These are phyloP conservation scores for Elsinoe australis DNA, from an alignment of 2,329 filamentous ascomycete genomes.

Conservation along the genomic window DNA sequence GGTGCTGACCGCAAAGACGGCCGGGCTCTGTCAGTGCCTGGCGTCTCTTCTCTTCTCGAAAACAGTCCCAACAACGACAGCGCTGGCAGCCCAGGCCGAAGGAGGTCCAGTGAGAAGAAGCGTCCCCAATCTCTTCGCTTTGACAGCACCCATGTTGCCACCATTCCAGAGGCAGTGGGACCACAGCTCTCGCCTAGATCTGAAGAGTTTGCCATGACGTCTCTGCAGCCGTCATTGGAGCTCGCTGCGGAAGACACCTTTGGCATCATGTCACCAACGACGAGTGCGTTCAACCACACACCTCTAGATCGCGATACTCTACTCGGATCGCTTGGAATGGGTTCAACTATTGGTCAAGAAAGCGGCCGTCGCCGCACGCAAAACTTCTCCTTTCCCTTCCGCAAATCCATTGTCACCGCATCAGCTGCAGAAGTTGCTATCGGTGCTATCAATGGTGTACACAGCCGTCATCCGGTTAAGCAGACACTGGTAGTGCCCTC, in stretches of 20 bases:
- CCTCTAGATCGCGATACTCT: constrained; percentile 31
- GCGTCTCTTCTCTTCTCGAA: constrained; percentile 12
- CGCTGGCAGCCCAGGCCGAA: constrained; percentile 26
- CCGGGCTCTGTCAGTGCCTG: constrained; percentile 14
- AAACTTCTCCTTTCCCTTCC: constrained; percentile 16
- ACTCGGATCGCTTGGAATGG: constrained; percentile 32
- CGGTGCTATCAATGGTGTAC: constrained; percentile 26
- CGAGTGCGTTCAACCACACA: constrained; percentile 35
- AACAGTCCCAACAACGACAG: constrained; percentile 47
- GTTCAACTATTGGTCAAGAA: constrained; percentile 22
- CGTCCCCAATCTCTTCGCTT: constrained; percentile 19
- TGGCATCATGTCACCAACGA: constrained; percentile 35
- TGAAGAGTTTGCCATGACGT: constrained; percentile 32
- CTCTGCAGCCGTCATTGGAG: constrained; percentile 27
- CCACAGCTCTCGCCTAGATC: constrained; percentile 34
- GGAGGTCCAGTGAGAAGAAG: constrained; percentile 15
- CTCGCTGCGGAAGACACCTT: constrained; percentile 32
- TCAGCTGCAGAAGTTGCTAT: constrained; percentile 4
- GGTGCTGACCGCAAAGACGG: constrained; percentile 9
- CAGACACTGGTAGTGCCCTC: constrained; percentile 19
- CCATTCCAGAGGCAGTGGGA: constrained; percentile 3
- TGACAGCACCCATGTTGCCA: constrained; percentile 11
- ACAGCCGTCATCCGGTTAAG: constrained; percentile 28
- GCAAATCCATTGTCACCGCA: constrained; percentile 4
- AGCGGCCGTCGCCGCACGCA: constrained; percentile 13